Conservation (phyloP, 495 filamentous ascomycete genomes). For the Aspergillus nanangensis region DNA sequence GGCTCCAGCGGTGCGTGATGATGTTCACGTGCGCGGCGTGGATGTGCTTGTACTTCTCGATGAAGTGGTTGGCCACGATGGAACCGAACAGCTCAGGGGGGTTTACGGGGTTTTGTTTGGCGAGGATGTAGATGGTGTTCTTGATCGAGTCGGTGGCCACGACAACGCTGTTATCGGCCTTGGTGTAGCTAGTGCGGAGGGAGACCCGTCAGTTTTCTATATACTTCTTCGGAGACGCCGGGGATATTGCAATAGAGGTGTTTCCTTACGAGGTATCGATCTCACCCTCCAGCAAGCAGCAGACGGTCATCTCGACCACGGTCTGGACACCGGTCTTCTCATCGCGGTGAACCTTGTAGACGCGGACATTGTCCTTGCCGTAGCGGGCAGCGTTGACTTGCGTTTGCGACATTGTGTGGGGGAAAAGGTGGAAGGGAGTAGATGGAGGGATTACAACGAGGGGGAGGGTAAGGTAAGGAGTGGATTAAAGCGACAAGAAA, state of each 20-base stretch:
- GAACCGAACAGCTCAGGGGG: constrained; percentile 91
- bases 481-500: constrained; percentile 2
- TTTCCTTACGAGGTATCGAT: constrained; percentile 76
- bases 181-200: constrained; percentile 64
- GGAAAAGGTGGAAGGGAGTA: background rate
- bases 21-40: constrained; percentile 73
- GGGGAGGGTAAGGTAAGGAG: constrained; percentile 5
- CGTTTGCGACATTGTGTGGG: constrained; percentile 26
- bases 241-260: background rate
- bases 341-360: constrained; percentile 87
- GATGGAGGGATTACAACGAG: background rate
- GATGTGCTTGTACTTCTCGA: constrained; percentile 85
- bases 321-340: constrained; percentile 70
- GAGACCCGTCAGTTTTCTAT: too few relatives aligned
- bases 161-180: constrained; percentile 90
- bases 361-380: constrained; percentile 97
- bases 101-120: constrained; percentile 88
- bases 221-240: background rate
- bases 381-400: constrained; percentile 71
- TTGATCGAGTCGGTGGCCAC: constrained; percentile 98
- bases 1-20: constrained; percentile 84
- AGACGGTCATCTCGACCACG: constrained; percentile 93
- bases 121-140: constrained; percentile 92
- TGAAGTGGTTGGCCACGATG: constrained; percentile 80
- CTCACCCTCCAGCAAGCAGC: constrained; percentile 81